Evolutionary conservation across 805 yeast species (phyloP), one percentile per base, ranked within the genome.

Genomic region (Starmerella kuoi): DNA sequence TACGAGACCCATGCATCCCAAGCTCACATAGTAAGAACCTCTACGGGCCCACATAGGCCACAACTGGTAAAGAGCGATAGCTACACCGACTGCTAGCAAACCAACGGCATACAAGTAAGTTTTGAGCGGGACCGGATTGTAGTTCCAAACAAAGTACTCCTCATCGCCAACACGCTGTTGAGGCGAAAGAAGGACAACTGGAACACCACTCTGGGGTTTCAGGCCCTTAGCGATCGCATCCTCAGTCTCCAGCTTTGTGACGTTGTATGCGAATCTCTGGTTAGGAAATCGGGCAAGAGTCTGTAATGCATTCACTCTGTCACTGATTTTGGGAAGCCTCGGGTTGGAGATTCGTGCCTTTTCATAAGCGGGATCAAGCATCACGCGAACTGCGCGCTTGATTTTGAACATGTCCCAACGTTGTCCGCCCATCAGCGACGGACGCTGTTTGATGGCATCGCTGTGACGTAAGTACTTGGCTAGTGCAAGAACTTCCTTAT

Each of bases 1-100:
- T 34, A 91, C 67, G 28, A 88, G 62, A 0, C 82, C 86, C 48
- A 91, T 64, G 41, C 77, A 63, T 6, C 73, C 80, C 69, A 88
- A 73, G 26, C 95, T 81, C 41, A 85, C 59, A 60, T 86, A 91
- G 82, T 94, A 91, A 25, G 84, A 95, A 33, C 91, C 93, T 42
- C 70, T 70, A 59, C 94, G 78, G 91, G 91, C 77, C 62, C 79
- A 75, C 28, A 67, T 56, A 22, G 98, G 98, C 98, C 98, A 91
- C 55, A 91, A 70, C 49, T 97, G 98, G 77, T 85, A 91, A 55
- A 81, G 65, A 27, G 82, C 75, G 24, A 79, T 40, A 5, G 72
- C 73, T 18, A 88, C 62, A 22, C 80, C 77, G 50, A 81, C 68
- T 2, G 77, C 70, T 6, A 83, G 79, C n/a, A 47, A 21, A 18